A percentile compares a stretch with the other conserved stretches of the same genome.
These are phyloP conservation scores for Raphidocelis subcapitata DNA, from an alignment of 139 green algal genomes.

Conservation along the genomic window DNA sequence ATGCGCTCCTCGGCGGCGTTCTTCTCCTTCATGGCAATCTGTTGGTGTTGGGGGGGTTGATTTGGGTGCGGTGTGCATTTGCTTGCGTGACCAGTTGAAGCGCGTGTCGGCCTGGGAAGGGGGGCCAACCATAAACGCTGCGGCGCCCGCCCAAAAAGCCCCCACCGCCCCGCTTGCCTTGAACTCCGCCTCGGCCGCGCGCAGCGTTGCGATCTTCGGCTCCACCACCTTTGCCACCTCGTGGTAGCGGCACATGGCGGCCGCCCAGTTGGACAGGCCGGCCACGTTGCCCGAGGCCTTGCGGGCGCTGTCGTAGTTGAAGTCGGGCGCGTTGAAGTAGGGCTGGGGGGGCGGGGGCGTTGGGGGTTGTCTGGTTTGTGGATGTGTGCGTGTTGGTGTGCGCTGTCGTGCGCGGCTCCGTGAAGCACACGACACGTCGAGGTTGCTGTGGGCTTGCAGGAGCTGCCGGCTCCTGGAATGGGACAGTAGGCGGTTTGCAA, in stretches of 20 bases:
- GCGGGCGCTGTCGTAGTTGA: constrained; percentile 89
- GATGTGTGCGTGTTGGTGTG: constrained; percentile 27
- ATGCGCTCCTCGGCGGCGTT: constrained; percentile 87
- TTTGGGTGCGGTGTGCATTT: too few relatives aligned
- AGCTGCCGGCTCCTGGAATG: too few relatives aligned
- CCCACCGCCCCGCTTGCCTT: too few relatives aligned
- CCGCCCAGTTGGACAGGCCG: constrained; percentile 93
- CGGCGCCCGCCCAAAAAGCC: too few relatives aligned
- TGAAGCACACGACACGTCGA: too few relatives aligned
- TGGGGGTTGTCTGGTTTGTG: too few relatives aligned
- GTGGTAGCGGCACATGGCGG: constrained; percentile 95
- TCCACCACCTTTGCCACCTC: constrained; percentile 87
- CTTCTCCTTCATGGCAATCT: constrained; percentile 82
- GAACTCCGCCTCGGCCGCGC: constrained; percentile 82
- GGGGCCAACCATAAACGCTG: too few relatives aligned
- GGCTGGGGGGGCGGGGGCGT: constrained; percentile 85
- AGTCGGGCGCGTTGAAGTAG: constrained; percentile 90
- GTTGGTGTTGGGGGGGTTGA: not conserved
- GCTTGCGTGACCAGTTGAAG: too few relatives aligned
- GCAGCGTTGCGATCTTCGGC: constrained; percentile 90
- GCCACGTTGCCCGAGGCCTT: constrained; percentile 77
- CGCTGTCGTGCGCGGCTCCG: not conserved
- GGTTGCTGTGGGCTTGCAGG: too few relatives aligned
- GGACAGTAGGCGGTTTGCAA: too few relatives aligned
- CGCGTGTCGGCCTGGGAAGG: too few relatives aligned